Percentiles rank a stretch among this genome's conserved stretches.
These are phyloP conservation scores for Venturia carpophila DNA, from an alignment of 2,329 filamentous ascomycete species.

Conservation along the genomic window DNA sequence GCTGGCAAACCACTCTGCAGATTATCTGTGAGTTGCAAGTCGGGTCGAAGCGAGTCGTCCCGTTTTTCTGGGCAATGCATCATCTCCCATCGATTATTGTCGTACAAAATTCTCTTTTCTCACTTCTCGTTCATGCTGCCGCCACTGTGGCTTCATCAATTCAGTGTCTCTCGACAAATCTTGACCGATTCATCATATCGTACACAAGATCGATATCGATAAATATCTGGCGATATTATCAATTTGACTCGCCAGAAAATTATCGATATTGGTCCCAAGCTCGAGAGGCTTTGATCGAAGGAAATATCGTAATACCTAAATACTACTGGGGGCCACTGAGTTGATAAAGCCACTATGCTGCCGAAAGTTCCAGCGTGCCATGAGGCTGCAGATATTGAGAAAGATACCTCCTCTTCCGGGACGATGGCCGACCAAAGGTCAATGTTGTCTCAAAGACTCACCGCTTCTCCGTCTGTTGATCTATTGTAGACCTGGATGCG, in stretches of 20 bases:
- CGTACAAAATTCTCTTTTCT: background rate
- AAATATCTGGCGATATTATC: no score
- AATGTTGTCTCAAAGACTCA: background rate
- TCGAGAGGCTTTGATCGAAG: no score
- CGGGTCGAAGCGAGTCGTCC: background rate
- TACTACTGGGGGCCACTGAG: no score
- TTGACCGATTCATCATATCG: no score
- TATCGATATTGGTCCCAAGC: no score
- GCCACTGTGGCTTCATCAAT: no score
- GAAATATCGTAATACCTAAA: no score
- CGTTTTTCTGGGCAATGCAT: background rate
- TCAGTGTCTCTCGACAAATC: no score
- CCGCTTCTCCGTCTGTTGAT: background rate
- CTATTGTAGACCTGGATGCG: background rate
- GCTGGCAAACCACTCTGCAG: background rate
- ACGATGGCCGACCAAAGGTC: background rate
- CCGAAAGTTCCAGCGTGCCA: background rate
- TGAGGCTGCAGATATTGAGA: conserved; percentile 4
- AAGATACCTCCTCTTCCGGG: background rate
- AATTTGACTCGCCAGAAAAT: no score
- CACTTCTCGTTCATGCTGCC: background rate
- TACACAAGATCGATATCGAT: no score
- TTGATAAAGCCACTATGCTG: no score
- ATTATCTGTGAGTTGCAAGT: background rate
- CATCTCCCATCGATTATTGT: background rate